Evolutionary conservation across 2,329 filamentous ascomycete genomes (phyloP), one percentile per base, ranked within the genome.

Genomic region (Chaetomiaceae sp.): DNA sequence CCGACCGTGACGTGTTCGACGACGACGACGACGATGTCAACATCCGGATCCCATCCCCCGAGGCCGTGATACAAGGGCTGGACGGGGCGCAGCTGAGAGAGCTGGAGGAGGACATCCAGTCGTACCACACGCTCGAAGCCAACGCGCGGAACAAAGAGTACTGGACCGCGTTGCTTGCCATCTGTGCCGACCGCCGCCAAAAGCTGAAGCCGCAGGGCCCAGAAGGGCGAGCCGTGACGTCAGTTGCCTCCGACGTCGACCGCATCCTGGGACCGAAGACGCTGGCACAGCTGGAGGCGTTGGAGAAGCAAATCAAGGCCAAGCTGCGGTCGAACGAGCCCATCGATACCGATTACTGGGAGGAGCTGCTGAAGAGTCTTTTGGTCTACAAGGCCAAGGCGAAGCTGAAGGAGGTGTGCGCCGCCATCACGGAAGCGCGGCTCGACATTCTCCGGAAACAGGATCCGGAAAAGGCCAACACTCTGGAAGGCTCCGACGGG

Each of bases 311-410:
- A 71, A 93, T 99, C 67, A 83, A 83, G 65, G 75, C 77, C 14
- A 99, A 99, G 72, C 73, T 99, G 42, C 78, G 84, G 46, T 95
- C 89, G 7, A 85, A 96, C 64, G 91, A 96, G 64, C 85, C 88
- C 34, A 92, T 99, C 58, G 93, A 99, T 68, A 89, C 87, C 2
- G 93, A 99, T 69, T 99, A 97, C 67, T 99, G 93, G 93, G 89
- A 95, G 65, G 89, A 96, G 65, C 75, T 99, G 14, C 75, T 99
- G 55, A 84, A 85, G 58, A 95, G 85, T 64, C 73, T 99, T 56
- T 76, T 87, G 6, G 83, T 96, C 1, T 96, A 89, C 83, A 97
- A 97, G 71, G 89, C 93, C 30, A 90, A 88, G 66, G 89, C 90
- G 2, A 89, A 86, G 66, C 71, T 99, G 47, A 83, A 83, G 58